Evolutionary conservation across 1,284 basidiomycete genomes (phyloP).

Genomic region (Ceratobasidium sp.): DNA sequence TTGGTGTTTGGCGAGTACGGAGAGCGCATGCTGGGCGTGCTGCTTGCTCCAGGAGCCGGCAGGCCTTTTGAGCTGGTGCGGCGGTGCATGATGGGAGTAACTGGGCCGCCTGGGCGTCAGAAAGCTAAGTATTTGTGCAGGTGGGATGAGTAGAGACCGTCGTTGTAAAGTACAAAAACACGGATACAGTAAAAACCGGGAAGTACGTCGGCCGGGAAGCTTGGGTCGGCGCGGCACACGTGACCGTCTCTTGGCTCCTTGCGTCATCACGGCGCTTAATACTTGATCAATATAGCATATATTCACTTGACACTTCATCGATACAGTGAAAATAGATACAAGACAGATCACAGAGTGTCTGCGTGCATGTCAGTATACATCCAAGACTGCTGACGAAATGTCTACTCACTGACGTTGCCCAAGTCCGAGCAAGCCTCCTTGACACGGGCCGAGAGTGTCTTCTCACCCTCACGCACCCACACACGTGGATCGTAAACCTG

Average conservation of each 20-base stretch:
- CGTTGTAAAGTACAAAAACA: conserved; percentile 22
- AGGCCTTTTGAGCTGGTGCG: conserved; percentile 14
- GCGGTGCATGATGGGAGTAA: conserved; percentile 4
- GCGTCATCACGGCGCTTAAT: neutral
- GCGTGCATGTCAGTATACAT: neutral
- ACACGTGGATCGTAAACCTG: conserved; percentile 93
- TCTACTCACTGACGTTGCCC: conserved; percentile 68
- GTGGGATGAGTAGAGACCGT: conserved; percentile 11
- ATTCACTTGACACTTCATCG: too few species aligned
- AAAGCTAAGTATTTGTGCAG: neutral
- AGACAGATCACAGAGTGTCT: conserved; percentile 23
- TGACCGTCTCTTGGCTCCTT: neutral
- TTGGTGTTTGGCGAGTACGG: conserved; percentile 11
- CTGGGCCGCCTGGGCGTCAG: conserved; percentile 25
- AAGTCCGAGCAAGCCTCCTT: conserved; percentile 92
- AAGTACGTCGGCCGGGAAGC: neutral
- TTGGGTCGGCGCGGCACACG: conserved; percentile 26
- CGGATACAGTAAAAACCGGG: conserved; percentile 1
- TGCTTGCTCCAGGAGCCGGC: neutral
- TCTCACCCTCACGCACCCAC: conserved; percentile 98
- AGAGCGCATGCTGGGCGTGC: conserved; percentile 9
- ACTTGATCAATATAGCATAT: too few species aligned
- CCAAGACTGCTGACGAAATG: too few species aligned
- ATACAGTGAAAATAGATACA: conserved; percentile 10
- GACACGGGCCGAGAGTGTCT: conserved; percentile 88